A percentile compares a stretch with the other conserved stretches of the same genome.
These are phyloP conservation scores for Przewalskia tangutica DNA, from an alignment of 257 asterid species.

Conservation along the genomic window DNA sequence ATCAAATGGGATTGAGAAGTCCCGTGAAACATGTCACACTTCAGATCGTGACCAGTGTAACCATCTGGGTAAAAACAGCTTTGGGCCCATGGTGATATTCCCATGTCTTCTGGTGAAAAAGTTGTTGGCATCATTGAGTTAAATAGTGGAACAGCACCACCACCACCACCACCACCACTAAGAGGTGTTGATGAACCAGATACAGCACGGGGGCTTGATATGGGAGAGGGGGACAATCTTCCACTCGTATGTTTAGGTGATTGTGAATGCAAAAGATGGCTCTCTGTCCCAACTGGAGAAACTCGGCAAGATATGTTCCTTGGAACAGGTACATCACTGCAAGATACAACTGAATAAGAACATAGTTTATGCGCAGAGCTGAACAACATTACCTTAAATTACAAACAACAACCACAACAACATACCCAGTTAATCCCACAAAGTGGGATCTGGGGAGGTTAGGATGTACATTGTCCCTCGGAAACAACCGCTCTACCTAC, in stretches of 20 bases:
- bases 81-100: conserved; percentile 4
- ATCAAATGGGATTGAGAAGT: conserved; percentile 33
- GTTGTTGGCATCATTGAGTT: not conserved
- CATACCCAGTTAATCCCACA: too few species aligned
- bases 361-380: not conserved
- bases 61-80: conserved; percentile 7
- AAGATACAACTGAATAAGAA: not conserved
- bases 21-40: conserved; percentile 34
- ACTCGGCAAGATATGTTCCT: not conserved
- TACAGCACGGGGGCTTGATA: conserved; percentile 9
- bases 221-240: conserved; percentile 9
- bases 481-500: too few species aligned
- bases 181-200: conserved; percentile 21
- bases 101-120: not conserved
- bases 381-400: not conserved
- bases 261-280: not conserved
- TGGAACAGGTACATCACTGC: not conserved
- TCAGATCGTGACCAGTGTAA: conserved; percentile 13
- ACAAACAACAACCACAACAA: not conserved
- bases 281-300: not conserved
- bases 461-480: too few species aligned
- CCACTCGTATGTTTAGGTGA: conserved; percentile 20
- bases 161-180: not conserved
- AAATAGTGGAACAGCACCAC: conserved; percentile 5
- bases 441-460: too few species aligned